phyloP scores from a whole-genome alignment of 164 flowering plant species.

The Magnolia changhungtana region DNA sequence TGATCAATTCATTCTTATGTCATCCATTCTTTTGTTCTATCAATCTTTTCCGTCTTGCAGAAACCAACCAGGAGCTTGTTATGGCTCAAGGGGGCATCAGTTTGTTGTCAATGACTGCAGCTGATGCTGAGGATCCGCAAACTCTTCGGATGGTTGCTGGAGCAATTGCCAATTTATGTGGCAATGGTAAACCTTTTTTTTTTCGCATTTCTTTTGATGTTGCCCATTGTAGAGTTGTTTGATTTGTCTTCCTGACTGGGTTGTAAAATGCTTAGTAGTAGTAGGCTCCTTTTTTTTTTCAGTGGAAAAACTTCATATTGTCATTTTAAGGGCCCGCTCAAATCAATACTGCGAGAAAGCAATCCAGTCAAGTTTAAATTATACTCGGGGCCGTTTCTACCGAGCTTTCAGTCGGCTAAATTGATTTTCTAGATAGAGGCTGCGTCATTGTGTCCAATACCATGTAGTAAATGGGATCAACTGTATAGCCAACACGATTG shows the following conservation, averaged over 20 bases:
- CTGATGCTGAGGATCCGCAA: constrained; percentile 88
- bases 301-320: no score
- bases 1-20: not conserved
- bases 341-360: no score
- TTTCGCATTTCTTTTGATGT: not conserved
- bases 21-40: not conserved
- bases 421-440: not conserved
- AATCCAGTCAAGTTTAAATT: no score
- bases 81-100: constrained; percentile 89
- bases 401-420: no score
- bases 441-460: not conserved
- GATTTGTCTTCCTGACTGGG: no score
- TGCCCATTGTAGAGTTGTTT: no score
- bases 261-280: no score
- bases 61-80: constrained; percentile 94
- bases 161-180: constrained; percentile 94
- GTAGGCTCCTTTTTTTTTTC: no score
- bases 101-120: constrained; percentile 70
- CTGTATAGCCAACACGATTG: not conserved
- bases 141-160: constrained; percentile 99
- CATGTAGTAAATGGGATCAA: not conserved
- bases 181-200: constrained; percentile 59
- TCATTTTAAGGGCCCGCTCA: no score
- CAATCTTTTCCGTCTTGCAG: constrained; percentile 31
- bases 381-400: no score